These are phyloP conservation scores for Fusarium sororula DNA, from an alignment of 2,329 filamentous ascomycete species.

Conservation along the genomic window DNA sequence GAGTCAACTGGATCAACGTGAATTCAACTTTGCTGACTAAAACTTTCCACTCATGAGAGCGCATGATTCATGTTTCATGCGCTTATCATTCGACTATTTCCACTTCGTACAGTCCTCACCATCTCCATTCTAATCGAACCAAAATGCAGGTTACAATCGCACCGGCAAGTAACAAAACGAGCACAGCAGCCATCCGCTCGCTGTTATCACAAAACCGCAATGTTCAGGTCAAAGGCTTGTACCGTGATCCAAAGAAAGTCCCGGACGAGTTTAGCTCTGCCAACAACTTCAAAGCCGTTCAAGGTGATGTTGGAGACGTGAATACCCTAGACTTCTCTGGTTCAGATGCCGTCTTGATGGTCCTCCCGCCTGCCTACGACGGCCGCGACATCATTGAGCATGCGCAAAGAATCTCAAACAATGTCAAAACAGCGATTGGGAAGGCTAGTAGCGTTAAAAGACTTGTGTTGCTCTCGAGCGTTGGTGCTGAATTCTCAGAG, in stretches of 20 bases:
- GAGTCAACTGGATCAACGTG: not conserved
- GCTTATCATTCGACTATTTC: not conserved
- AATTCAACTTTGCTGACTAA: not conserved
- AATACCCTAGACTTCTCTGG: conserved; percentile 45
- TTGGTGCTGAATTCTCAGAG: conserved; percentile 46
- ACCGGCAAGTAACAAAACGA: conserved; percentile 47
- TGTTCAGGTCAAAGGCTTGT: conserved; percentile 39
- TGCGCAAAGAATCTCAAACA: conserved; percentile 37
- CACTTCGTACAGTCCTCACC: not conserved
- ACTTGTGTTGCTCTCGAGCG: conserved; percentile 46
- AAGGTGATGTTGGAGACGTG: conserved; percentile 44
- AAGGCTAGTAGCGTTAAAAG: conserved; percentile 40
- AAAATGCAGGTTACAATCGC: conserved; percentile 37
- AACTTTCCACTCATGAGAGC: rapidly evolving
- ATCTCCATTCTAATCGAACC: rapidly evolving
- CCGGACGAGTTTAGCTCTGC: conserved; percentile 41
- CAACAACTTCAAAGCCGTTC: conserved; percentile 41
- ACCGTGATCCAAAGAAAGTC: conserved; percentile 43
- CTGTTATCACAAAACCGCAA: conserved; percentile 31
- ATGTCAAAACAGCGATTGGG: conserved; percentile 43
- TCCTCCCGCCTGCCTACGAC: conserved; percentile 45
- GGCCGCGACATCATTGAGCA: conserved; percentile 35
- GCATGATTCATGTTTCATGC: rapidly evolving
- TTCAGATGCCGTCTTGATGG: conserved; percentile 44
- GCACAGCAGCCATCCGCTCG: conserved; percentile 41